Evolutionary conservation across 495 filamentous ascomycete genomes (phyloP), one percentile per base, ranked within the genome.

Genomic region (Usnea hakonensis): DNA sequence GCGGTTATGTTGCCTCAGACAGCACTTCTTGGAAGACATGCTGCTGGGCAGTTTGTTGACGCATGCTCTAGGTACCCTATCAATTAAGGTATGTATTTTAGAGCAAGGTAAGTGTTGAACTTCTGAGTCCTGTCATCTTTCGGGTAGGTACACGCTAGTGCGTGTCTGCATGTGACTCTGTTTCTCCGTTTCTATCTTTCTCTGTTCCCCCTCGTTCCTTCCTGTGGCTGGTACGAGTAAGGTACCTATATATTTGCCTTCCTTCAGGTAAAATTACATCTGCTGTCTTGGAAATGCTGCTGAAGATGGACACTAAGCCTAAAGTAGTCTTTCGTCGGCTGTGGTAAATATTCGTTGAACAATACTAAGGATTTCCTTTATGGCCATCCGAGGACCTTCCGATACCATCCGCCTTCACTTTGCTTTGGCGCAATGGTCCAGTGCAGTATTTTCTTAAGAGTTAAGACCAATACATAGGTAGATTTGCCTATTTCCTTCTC

Each of bases 331-430:
- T 30, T 26, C 30, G 21, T 26, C 16, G 23, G n/a, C 11, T 43
- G 19, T 1, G 23, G 16, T 48, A n/a, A n/a, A n/a, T n/a, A 28
- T 53, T 46, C 54, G 37, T 46, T 17, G 64, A 62, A 65, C 64
- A 65, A 65, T 65, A 65, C 52, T 58, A 65, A 65, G 59, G 21
- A 53, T 50, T 21, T 21, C 21, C 48, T n/a, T 37, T 32, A 9
- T 60, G 35, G 30, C 9, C 26, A 3, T 19, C n/a, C n/a, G n/a
- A n/a, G n/a, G n/a, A n/a, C 1, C 17, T 30, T 50, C 43, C 43
- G 43, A 26, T 14, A 19, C 38, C 23, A 0, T 46, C 1, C 1
- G 43, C 21, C 8, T 46, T 11, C 21, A 26, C 21, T 26, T 26
- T n/a, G 9, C 5, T 26, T 46, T 46, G 43, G n/a, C 21, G 41